Base-by-base conservation (phyloP, 352 stramenopile genomes). In the Pythium aphanidermatum region DNA sequence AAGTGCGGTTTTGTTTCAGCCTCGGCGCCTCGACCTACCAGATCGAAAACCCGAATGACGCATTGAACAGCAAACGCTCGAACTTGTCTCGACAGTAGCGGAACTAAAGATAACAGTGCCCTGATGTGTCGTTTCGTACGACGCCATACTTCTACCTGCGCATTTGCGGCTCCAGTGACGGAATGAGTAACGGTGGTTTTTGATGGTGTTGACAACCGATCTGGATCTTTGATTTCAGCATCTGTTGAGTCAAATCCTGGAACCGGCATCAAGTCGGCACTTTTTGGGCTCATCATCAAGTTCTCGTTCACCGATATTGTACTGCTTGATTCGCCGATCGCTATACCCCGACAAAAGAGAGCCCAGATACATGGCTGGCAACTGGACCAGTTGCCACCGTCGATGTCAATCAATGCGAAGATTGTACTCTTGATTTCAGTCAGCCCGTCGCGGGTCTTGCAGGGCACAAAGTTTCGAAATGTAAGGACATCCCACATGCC, bases 41-140 rank as follows among this genome's bases (percentile, higher is more conserved):
- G 48, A 24, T 88, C 66, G 51, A 94, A 70, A 10, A 94, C 68
- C 16, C 63, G 74, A 19, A 94, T 44, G 6, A 94, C 83, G 28
- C 80, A 91, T 24, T 86, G 63, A 23, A 90, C 57, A 3, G 83
- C 77, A 48, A 94, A 94, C 17, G 80, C 55, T 5, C 83, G 80
- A 26, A 89, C 80, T 54, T 81, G 75, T 12, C 83, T 73, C 16
- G 73, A 88, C 24, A 94, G 56, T 1, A 74, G 68, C 5, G 83
- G 83, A 30, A 94, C 55, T 3, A 75, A 37, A 13, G 63, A 51
- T 44, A 92, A 63, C 6, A 91, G 43, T 2, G 77, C 65, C 11
- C 69, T 57, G n/a, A 90, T 74, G 25, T 61, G 60, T 24, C 66
- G 63, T 40, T 89, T 94, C 10, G 83, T 94, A 16, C 55, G 42